Conservation (phyloP, 169 alveolate genomes). For the Plasmodium vivax region DNA sequence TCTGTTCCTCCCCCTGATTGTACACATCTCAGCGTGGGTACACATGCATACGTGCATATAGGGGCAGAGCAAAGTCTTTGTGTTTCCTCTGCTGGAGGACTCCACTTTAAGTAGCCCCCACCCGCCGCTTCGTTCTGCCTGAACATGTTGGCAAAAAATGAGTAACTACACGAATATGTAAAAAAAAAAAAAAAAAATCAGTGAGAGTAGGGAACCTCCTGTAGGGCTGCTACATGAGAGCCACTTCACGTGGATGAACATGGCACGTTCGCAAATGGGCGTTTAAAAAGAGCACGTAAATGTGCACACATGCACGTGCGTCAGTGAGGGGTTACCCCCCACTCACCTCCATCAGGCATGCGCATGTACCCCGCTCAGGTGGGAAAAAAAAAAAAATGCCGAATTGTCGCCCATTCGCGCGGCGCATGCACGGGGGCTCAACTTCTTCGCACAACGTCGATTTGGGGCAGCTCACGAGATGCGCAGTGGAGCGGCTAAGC, state of each 20-base stretch:
- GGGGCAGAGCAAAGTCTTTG: not conserved
- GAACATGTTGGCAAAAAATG: not conserved
- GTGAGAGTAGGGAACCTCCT: not conserved
- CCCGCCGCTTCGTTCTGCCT: not conserved
- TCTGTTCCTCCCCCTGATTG: not conserved
- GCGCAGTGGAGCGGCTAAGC: not conserved
- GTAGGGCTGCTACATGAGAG: not conserved
- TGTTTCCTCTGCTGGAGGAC: not conserved
- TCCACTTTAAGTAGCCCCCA: not conserved
- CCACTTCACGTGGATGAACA: not conserved
- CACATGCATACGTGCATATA: not conserved
- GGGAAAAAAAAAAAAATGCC: constrained; percentile 10
- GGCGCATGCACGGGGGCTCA: not conserved
- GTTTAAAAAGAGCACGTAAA: not conserved
- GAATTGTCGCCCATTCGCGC: not conserved
- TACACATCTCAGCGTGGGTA: not conserved
- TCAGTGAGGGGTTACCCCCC: not conserved
- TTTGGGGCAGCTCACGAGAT: not conserved
- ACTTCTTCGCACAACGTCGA: not conserved
- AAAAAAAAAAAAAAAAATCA: not conserved
- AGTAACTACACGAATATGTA: not conserved
- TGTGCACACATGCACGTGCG: not conserved
- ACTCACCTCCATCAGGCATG: not conserved
- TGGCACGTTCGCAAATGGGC: not conserved
- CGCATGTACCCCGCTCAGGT: not conserved